phyloP scores from a whole-genome alignment of 1,284 basidiomycete species.

The Polyporus tsugae region DNA sequence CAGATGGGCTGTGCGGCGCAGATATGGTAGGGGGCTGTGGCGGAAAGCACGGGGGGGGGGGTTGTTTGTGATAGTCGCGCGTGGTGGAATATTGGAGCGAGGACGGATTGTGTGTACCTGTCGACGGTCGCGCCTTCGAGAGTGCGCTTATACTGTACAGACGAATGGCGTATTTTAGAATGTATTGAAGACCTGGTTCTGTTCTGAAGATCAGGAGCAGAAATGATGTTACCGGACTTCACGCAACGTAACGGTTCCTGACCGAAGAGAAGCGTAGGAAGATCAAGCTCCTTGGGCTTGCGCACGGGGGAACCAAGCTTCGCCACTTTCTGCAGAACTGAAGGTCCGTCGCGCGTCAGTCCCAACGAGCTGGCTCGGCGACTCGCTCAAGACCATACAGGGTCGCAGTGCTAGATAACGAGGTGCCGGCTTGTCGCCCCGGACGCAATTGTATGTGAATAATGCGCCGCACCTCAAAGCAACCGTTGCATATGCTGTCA shows the following conservation, averaged over 20 bases:
- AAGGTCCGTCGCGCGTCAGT: not conserved
- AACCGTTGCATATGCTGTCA: not conserved
- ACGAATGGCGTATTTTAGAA: not conserved
- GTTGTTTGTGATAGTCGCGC: not conserved
- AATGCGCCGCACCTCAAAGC: not conserved
- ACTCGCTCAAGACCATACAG: not conserved
- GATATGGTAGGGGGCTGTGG: not conserved
- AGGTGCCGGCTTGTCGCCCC: not conserved
- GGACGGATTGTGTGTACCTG: not conserved
- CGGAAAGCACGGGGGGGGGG: not conserved
- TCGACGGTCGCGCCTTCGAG: not conserved
- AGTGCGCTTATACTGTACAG: not conserved
- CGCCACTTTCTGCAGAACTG: not conserved
- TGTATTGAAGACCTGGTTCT: not conserved
- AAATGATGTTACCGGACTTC: not conserved
- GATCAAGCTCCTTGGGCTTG: not conserved
- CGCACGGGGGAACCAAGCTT: not conserved
- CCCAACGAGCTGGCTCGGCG: not conserved
- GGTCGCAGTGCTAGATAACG: not conserved
- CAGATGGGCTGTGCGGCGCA: not conserved
- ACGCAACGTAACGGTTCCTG: not conserved
- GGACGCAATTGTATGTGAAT: not conserved
- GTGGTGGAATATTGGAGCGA: not conserved
- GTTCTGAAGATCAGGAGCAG: not conserved
- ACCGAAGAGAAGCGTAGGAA: not conserved